Evolutionary conservation across 441 rosid genomes (phyloP).

Genomic region (Adansonia madagascariensis): DNA sequence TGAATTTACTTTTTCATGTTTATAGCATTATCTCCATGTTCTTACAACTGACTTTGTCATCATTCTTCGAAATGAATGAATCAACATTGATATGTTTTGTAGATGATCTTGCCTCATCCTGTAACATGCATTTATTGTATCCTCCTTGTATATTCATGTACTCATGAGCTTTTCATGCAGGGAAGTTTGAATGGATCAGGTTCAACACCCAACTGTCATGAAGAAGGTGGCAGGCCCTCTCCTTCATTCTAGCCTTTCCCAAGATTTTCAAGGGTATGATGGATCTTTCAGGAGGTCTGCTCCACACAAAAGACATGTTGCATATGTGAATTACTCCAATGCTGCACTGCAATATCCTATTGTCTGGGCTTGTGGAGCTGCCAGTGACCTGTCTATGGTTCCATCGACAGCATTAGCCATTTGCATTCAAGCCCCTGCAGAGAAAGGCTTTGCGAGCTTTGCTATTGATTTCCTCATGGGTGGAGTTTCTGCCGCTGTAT

Average conservation of each 20-base stretch:
- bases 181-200: slow-evolving; percentile 69
- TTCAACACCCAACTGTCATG: slow-evolving; percentile 35
- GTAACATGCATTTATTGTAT: neutral
- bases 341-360: slow-evolving; percentile 50
- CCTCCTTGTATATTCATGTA: neutral
- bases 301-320: slow-evolving; percentile 40
- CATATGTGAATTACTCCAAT: slow-evolving; percentile 54
- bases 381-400: slow-evolving; percentile 35
- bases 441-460: slow-evolving; percentile 47
- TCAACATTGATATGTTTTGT: neutral
- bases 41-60: neutral
- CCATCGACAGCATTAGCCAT: slow-evolving; percentile 46
- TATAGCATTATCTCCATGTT: neutral
- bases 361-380: slow-evolving; percentile 27
- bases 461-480: slow-evolving; percentile 51
- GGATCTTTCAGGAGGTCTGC: slow-evolving; percentile 50
- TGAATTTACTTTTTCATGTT: neutral
- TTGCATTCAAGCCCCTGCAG: slow-evolving; percentile 53
- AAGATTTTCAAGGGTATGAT: slow-evolving; percentile 44
- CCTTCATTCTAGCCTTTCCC: slow-evolving; percentile 44
- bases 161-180: slow-evolving; percentile 16
- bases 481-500: slow-evolving; percentile 67
- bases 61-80: neutral
- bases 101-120: neutral
- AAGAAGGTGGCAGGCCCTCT: slow-evolving; percentile 69